phyloP scores from a whole-genome alignment of 306 rosid genomes.

The Fragaria nilgerrensis region DNA sequence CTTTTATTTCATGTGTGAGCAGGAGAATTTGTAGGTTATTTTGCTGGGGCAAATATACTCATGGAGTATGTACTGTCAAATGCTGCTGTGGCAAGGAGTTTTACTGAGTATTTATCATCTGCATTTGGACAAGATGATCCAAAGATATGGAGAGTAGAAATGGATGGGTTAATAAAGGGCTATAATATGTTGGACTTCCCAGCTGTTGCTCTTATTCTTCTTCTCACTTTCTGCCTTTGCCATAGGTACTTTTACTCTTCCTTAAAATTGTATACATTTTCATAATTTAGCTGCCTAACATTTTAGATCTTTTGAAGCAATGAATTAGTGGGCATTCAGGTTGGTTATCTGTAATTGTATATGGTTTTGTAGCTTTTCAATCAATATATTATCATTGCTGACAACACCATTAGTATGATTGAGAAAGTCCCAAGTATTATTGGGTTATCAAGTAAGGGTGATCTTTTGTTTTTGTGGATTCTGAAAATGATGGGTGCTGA shows the following conservation, averaged over 20 bases:
- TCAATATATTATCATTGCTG: neutral
- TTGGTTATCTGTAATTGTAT: neutral
- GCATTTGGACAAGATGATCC: constrained; percentile 62
- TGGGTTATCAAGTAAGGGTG: constrained; percentile 10
- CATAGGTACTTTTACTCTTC: constrained; percentile 50
- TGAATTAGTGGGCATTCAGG: neutral
- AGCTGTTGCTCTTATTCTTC: constrained; percentile 80
- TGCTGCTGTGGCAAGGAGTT: constrained; percentile 88
- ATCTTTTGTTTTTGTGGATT: constrained; percentile 30
- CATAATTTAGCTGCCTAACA: neutral
- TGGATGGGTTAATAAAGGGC: constrained; percentile 59
- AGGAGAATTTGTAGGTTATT: constrained; percentile 92
- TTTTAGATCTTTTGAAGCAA: neutral
- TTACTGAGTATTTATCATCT: constrained; percentile 65
- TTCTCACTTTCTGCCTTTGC: constrained; percentile 85
- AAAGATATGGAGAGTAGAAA: constrained; percentile 72
- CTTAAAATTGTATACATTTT: neutral
- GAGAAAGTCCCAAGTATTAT: neutral
- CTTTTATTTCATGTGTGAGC: constrained; percentile 13
- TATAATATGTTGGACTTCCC: constrained; percentile 82
- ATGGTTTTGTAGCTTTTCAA: neutral
- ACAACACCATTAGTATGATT: neutral
- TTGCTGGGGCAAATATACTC: constrained; percentile 90
- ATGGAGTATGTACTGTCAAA: constrained; percentile 95
- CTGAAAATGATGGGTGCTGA: constrained; percentile 35